Base-by-base conservation (phyloP, 2,329 filamentous ascomycete species). In the Clonostachys rosea region DNA sequence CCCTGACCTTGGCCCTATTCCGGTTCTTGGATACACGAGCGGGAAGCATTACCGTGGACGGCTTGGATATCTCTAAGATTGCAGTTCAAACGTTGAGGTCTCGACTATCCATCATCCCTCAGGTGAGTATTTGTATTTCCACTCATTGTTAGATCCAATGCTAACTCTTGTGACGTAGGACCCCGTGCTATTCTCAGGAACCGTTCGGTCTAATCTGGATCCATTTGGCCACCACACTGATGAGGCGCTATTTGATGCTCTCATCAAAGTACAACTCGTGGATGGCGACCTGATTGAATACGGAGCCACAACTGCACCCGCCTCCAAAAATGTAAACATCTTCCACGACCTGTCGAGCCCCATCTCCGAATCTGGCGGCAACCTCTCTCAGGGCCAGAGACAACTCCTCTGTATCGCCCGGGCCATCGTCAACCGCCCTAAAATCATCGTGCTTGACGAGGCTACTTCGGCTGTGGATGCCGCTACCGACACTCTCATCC, bases 11-110 rank as follows among this genome's bases (percentile, higher is more conserved):
- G 54, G 83, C 90, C 3, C 75, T 96, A 12, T 96, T 96, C 78
- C 81, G 91, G 48, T 89, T 96, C 56, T 95, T 96, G 52, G 91
- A 96, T 67, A 79, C 67, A 87, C 8, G 81, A 86, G 59, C 76
- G 9, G 85, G 85, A 14, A 75, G 63, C 14, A 84, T 89, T 51
- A 58, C 70, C 49, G 84, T 90, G 51, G 86, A 89, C 56, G 84
- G 83, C 0, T 54, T 87, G 6, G 83, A 89, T 56, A 85, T 89
- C 47, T 81, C 81, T 12, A 82, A 76, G 53, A 76, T 89, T 57
- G 78, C 74, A 42, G 72, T 89, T 2, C 74, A 83, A 43, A 78
- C 85, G 43, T 70, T 90, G 5, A 77, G 87, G 16, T 81, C 77
- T 14, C 74, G 85, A 1, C 66, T 90, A 0, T 82, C 84, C 33